Evolutionary conservation across 176 grass and related monocot species (phyloP).

Genomic region (Puccinellia tenuiflora): DNA sequence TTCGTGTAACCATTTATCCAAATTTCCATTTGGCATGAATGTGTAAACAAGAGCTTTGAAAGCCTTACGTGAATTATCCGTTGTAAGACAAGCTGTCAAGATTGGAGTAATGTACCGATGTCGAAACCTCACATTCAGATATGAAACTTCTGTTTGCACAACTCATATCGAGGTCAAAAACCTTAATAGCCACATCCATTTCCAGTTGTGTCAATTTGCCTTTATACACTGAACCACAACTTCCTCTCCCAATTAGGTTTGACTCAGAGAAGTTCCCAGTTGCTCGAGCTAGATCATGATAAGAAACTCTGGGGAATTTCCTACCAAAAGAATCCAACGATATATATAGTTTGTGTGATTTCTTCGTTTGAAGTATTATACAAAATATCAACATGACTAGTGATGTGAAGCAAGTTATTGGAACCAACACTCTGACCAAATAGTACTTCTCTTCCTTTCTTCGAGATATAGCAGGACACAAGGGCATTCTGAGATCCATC

Average conservation of each 20-base stretch:
- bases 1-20: constrained; percentile 54
- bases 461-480: not conserved
- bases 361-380: not conserved
- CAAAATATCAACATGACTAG: not conserved
- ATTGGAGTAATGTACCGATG: constrained; percentile 43
- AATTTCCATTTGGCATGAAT: constrained; percentile 49
- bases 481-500: constrained; percentile 16
- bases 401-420: not conserved
- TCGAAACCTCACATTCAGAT: constrained; percentile 30
- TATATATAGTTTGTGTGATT: not conserved
- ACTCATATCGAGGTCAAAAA: constrained; percentile 31
- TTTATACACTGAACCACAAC: constrained; percentile 47
- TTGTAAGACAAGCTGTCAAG: constrained; percentile 33
- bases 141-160: constrained; percentile 28
- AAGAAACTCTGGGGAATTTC: constrained; percentile 13
- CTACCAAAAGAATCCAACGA: not conserved
- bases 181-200: constrained; percentile 34
- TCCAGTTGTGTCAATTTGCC: not conserved
- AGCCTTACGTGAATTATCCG: constrained; percentile 15
- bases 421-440: constrained; percentile 8
- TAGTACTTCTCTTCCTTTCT: not conserved
- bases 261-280: not conserved
- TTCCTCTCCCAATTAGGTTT: constrained; percentile 40
- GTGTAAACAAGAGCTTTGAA: constrained; percentile 52
- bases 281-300: constrained; percentile 29